phyloP scores from a whole-genome alignment of 768 basidiomycete species.

The Pleurotus djamor region DNA sequence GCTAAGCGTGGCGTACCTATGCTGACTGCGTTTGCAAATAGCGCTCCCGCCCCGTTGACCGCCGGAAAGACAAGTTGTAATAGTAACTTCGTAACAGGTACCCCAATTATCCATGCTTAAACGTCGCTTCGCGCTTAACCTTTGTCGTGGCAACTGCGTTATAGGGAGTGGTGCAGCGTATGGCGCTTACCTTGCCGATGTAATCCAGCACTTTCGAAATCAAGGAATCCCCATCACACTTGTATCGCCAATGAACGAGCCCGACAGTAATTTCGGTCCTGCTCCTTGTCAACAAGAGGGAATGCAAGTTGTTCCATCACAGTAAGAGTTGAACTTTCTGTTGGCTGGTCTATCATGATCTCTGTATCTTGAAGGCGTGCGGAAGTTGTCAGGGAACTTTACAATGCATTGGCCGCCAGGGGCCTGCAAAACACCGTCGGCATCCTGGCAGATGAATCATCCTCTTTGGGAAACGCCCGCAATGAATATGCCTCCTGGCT shows the following conservation, averaged over 20 bases:
- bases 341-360: no score
- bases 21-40: conserved; percentile 41
- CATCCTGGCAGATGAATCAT: conserved; percentile 41
- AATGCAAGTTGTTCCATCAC: conserved; percentile 37
- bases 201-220: conserved; percentile 33
- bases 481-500: conserved; percentile 32
- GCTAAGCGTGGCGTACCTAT: conserved; percentile 29
- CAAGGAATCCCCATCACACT: conserved; percentile 35
- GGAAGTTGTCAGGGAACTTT: conserved; percentile 35
- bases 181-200: conserved; percentile 39
- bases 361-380: conserved; percentile 23
- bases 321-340: conserved; percentile 18
- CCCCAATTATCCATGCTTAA: no score
- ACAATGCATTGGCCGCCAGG: conserved; percentile 24
- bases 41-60: conserved; percentile 33
- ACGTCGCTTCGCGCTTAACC: background rate
- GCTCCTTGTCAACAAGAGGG: conserved; percentile 43
- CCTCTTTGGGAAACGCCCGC: conserved; percentile 23
- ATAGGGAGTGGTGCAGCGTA: conserved; percentile 31
- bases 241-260: conserved; percentile 44
- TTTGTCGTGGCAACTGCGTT: background rate
- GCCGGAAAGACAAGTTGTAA: conserved; percentile 31
- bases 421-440: conserved; percentile 28
- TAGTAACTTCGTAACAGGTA: conserved; percentile 29
- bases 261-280: conserved; percentile 34